Evolutionary conservation across 441 rosid genomes (phyloP).

Genomic region (Gossypium lobatum): DNA sequence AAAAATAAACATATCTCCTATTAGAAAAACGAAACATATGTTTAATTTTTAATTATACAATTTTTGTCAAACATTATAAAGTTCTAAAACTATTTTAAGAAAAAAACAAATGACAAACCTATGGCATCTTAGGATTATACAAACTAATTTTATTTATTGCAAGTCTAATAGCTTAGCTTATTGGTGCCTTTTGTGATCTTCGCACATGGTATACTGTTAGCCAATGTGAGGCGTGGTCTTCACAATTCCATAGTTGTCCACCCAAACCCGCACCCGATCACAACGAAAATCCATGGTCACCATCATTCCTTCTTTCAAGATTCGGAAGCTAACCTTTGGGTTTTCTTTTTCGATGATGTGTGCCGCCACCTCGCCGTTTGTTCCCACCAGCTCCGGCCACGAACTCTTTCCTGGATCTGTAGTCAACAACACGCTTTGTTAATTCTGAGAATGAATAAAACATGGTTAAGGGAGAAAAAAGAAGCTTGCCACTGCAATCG

Average conservation of each 20-base stretch:
- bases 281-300: conserved; percentile 40
- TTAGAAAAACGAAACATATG: no score
- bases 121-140: no score
- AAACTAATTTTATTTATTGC: no score
- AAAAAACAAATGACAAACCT: no score
- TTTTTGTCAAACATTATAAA: no score
- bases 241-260: conserved; percentile 28
- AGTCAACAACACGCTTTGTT: background rate
- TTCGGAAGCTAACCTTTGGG: conserved; percentile 21
- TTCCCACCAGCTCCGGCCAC: conserved; percentile 44
- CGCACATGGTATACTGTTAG: background rate
- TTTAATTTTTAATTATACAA: background rate
- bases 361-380: conserved; percentile 38
- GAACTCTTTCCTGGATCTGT: conserved; percentile 30
- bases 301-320: conserved; percentile 30
- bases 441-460: background rate
- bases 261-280: conserved; percentile 40
- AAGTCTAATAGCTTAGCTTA: background rate
- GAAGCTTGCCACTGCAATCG: background rate
- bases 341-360: conserved; percentile 37
- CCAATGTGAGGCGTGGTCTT: background rate
- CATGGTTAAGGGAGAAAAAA: background rate
- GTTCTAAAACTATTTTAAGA: no score
- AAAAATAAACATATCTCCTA: no score
- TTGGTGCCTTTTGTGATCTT: background rate